Evolutionary conservation across 2,329 filamentous ascomycete genomes (phyloP), one percentile per base, ranked within the genome.

Genomic region (Aspergillus sclerotialis): DNA sequence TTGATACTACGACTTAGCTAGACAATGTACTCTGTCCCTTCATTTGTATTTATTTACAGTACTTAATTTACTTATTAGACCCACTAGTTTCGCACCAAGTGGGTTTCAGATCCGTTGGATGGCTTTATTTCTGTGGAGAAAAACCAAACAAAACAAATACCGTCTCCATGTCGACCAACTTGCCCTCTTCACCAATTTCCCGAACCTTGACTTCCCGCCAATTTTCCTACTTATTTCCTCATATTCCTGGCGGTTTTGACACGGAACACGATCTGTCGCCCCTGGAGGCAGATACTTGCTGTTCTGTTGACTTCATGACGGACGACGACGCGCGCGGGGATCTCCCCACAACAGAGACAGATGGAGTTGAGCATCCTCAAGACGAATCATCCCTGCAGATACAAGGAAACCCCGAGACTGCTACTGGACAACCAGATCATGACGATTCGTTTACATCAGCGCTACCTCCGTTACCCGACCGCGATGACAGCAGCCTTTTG

Each of bases 401-500:
- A 28, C 15, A 36, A 14, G 13, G 28, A n/a, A 14, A n/a, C n/a
- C n/a, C n/a, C 8, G n/a, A 8, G 23, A 24, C 23, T 3, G 23
- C 8, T 24, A 24, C 23, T 24, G 23, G 23, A 42, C 41, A 25
- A 37, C 37, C 27, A 31, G 42, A 29, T 39, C 46, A 48, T 16
- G 28, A 39, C 9, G 56, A 60, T 8, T 52, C 60, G 19, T 45
- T 47, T 14, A 53, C 45, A 14, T 32, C 40, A 7, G 48, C 48
- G 5, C n/a, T n/a, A n/a, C n/a, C n/a, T n/a, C 55, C 56, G 11
- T 46, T 58, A 33, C 50, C 49, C 13, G 58, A 61, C 35, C 47
- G 46, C 36, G 56, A 60, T 30, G 56, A 60, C 28, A 60, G 46
- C 37, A 61, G 55, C 28, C 38, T 58, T 14, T 44, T 53, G 28